These are phyloP conservation scores for Kappamyces sp. DNA, from an alignment of 192 early-diverging fungal genomes.

Conservation along the genomic window DNA sequence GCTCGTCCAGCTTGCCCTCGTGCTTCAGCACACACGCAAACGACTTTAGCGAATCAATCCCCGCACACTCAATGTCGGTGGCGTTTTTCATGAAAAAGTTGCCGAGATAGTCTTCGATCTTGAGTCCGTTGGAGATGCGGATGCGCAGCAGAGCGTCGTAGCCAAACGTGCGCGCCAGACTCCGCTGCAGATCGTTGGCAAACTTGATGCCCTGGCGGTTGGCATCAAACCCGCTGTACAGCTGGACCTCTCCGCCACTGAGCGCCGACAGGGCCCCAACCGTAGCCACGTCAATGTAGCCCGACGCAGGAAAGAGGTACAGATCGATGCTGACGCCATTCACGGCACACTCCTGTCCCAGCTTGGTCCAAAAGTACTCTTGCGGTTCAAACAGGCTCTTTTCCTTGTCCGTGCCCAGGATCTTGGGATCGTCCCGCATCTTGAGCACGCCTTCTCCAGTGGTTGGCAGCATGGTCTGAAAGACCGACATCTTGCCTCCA, in stretches of 20 bases:
- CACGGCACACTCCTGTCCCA: conserved; percentile 75
- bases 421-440: conserved; percentile 81
- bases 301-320: conserved; percentile 77
- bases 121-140: conserved; percentile 79
- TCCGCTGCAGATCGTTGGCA: conserved; percentile 64
- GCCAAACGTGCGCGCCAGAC: conserved; percentile 73
- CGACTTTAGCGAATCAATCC: conserved; percentile 77
- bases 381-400: conserved; percentile 78
- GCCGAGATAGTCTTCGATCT: conserved; percentile 81
- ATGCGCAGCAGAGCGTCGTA: conserved; percentile 83
- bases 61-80: conserved; percentile 89
- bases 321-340: conserved; percentile 81
- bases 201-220: conserved; percentile 67
- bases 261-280: conserved; percentile 68
- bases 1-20: conserved; percentile 84
- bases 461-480: conserved; percentile 81
- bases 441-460: conserved; percentile 84
- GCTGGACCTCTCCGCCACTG: conserved; percentile 82
- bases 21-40: conserved; percentile 78
- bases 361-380: conserved; percentile 76
- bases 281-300: conserved; percentile 88
- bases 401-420: conserved; percentile 91
- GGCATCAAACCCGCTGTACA: conserved; percentile 77
- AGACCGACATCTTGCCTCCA: conserved; percentile 87
- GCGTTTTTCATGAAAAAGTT: conserved; percentile 90